Evolutionary conservation across 768 basidiomycete species (phyloP), one percentile per base, ranked within the genome.

Genomic region (Boletus tylopilopsis): DNA sequence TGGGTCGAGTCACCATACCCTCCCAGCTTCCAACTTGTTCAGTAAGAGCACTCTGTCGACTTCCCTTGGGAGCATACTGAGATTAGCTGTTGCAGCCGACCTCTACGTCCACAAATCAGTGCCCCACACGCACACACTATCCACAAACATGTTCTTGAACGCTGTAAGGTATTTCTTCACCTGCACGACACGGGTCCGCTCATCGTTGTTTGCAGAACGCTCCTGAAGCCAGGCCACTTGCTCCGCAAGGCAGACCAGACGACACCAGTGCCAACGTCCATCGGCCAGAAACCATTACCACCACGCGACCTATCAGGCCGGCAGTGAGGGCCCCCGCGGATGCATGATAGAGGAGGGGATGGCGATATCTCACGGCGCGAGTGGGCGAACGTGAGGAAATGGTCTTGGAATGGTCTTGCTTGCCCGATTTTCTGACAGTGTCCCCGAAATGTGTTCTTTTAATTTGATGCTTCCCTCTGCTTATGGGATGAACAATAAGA

Each of bases 261-360:
- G 21, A 32, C 8, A 36, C 16, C 5, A 9, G 53, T 2, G 41
- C 45, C 15, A 56, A 18, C 25, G 42, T 52, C 38, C n/a, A n/a
- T n/a, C n/a, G n/a, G n/a, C n/a, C n/a, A n/a, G 52, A 24, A 33
- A n/a, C 41, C 12, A 4, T 22, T 21, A 52, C 27, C 4, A 40
- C 29, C 0, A 18, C 47, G 30, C 49, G 50, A 18, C 55, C 50
- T 2, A 34, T 16, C 12, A 51, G 57, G 18, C 23, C 53, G 57
- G 18, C 23, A 16, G 44, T 25, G 6, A 16, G 25, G 47, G 19
- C 38, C 19, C 23, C 0, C 0, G 30, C 18, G 15, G n/a, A 42
- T 43, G 34, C 30, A 38, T n/a, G 36, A 18, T 2, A 16, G 21
- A 2, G 18, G 9, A n/a, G 30, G 5, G 32, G 11, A n/a, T n/a